Percentiles rank a stretch among this genome's conserved stretches.
phyloP scores from a whole-genome alignment of 371 early-diverging fungal species.

The Syncephalis fuscata region DNA sequence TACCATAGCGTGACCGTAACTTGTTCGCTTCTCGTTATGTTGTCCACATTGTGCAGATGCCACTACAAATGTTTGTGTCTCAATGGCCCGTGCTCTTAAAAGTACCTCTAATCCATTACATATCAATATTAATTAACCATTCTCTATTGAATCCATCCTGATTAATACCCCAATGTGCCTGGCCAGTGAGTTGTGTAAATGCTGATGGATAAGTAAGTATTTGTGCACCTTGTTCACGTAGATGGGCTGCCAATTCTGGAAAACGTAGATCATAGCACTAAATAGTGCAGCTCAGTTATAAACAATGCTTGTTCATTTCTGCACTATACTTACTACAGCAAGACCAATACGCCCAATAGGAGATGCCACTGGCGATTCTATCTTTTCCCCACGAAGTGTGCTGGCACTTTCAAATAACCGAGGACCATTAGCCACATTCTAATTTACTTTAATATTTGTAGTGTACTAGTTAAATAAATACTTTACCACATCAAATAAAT shows the following conservation, averaged over 20 bases:
- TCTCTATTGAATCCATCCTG: too few species aligned
- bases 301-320: background rate
- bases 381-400: conserved; percentile 29
- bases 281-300: background rate
- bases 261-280: conserved; percentile 74
- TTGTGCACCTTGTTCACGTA: conserved; percentile 46
- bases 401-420: conserved; percentile 40
- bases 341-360: conserved; percentile 57
- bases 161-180: conserved; percentile 77
- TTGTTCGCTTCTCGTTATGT: conserved; percentile 50
- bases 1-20: conserved; percentile 73
- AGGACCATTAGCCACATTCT: conserved; percentile 36
- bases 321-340: conserved; percentile 13
- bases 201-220: conserved; percentile 72
- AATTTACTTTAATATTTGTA: background rate
- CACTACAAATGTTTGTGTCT: conserved; percentile 59
- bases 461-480: background rate
- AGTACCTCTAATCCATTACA: conserved; percentile 29
- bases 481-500: conserved; percentile 52
- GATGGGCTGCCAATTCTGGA: conserved; percentile 40
- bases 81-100: conserved; percentile 70
- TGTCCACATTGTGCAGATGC: conserved; percentile 57
- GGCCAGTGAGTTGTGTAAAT: conserved; percentile 67
- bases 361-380: conserved; percentile 33
- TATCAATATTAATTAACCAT: too few species aligned